Evolutionary conservation across 805 yeast species (phyloP).

Genomic region (Zygosaccharomyces bisporus): DNA sequence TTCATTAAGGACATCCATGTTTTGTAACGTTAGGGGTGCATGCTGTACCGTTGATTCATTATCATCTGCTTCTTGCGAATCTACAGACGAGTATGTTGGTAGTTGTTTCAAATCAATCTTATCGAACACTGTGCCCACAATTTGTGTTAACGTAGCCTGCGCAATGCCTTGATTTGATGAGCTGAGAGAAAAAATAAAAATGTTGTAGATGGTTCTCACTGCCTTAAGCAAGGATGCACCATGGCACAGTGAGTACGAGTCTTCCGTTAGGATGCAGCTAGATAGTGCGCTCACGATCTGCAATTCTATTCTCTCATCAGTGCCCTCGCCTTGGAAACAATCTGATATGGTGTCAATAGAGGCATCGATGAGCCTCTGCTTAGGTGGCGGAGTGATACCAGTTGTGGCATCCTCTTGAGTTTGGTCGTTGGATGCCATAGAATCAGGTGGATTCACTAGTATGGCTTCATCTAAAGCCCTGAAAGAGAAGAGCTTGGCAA

Average conservation of each 20-base stretch:
- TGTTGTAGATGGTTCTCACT: slow-evolving; percentile 87
- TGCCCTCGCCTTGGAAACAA: slow-evolving; percentile 88
- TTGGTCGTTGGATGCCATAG: slow-evolving; percentile 35
- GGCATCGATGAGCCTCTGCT: slow-evolving; percentile 64
- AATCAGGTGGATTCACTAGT: slow-evolving; percentile 45
- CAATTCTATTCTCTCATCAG: slow-evolving; percentile 82
- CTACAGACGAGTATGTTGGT: slow-evolving; percentile 3
- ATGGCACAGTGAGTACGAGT: slow-evolving; percentile 59
- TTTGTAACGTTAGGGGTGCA: slow-evolving; percentile 51
- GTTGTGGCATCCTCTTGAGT: slow-evolving; percentile 22
- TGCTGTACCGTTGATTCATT: slow-evolving; percentile 15
- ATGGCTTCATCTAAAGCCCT: slow-evolving; percentile 62
- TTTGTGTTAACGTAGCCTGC: slow-evolving; percentile 90
- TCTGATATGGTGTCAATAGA: slow-evolving; percentile 80
- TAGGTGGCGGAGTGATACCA: slow-evolving; percentile 51
- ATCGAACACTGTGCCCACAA: slow-evolving; percentile 80
- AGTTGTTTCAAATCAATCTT: slow-evolving; percentile 40
- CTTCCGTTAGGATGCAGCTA: slow-evolving; percentile 78
- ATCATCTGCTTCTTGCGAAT: slow-evolving; percentile 6
- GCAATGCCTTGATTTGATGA: slow-evolving; percentile 89
- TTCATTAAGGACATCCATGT: slow-evolving; percentile 53
- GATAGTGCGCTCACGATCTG: slow-evolving; percentile 91
- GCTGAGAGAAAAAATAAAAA: slow-evolving; percentile 78
- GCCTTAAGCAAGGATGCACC: slow-evolving; percentile 88
- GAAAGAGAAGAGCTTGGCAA: slow-evolving; percentile 86